A percentile compares a stretch with the other conserved stretches of the same genome.
Evolutionary conservation across 306 rosid genomes (phyloP).

Genomic region (Quercus agrifolia): DNA sequence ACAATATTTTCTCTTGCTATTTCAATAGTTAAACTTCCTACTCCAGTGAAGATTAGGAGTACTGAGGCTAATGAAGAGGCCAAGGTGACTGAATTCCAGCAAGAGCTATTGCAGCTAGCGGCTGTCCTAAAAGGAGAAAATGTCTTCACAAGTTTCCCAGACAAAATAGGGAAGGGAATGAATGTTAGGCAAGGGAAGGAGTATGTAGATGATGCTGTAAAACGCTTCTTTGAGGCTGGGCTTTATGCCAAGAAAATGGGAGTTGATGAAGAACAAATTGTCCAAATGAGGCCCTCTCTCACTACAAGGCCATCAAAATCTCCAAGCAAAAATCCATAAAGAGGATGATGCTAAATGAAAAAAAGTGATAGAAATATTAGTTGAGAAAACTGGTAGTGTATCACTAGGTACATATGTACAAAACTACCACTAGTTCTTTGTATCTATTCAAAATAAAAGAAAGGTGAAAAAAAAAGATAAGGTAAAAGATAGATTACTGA

Average conservation of each 20-base stretch:
- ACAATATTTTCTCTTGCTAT: neutral
- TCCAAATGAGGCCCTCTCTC: conserved; percentile 89
- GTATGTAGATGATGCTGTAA: conserved; percentile 64
- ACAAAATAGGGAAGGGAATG: conserved; percentile 55
- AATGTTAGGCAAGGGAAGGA: conserved; percentile 70
- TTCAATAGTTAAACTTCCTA: conserved; percentile 55
- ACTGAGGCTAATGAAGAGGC: conserved; percentile 55
- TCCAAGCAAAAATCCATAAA: conserved; percentile 30
- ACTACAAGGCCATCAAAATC: conserved; percentile 54
- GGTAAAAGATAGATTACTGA: neutral
- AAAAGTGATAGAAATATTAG: neutral
- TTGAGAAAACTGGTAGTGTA: neutral
- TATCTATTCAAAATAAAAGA: neutral
- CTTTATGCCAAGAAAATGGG: conserved; percentile 75
- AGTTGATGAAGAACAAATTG: conserved; percentile 64
- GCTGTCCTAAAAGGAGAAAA: conserved; percentile 77
- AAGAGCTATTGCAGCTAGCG: conserved; percentile 73
- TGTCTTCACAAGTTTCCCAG: conserved; percentile 61
- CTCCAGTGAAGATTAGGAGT: conserved; percentile 46
- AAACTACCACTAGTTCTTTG: neutral
- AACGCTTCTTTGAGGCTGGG: conserved; percentile 70
- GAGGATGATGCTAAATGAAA: neutral
- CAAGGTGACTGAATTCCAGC: conserved; percentile 69
- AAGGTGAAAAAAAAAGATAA: neutral
- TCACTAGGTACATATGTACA: neutral